These are phyloP conservation scores for Plasmodium gaboni DNA, from an alignment of 169 alveolate species.

Conservation along the genomic window DNA sequence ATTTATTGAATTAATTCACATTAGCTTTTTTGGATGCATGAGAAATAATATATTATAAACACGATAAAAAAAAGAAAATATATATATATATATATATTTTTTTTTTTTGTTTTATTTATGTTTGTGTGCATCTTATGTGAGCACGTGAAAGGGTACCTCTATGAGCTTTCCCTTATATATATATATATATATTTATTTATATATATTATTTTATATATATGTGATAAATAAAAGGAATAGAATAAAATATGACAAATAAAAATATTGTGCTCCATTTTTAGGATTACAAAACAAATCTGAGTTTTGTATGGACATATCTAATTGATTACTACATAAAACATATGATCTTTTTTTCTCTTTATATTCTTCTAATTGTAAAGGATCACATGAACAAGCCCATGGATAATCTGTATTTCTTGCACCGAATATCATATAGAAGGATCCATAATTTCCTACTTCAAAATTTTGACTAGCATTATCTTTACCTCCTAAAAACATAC, in stretches of 20 bases:
- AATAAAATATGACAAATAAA: conserved; percentile 56
- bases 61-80: no score
- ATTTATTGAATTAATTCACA: no score
- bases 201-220: conserved; percentile 15
- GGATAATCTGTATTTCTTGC: conserved; percentile 84
- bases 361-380: conserved; percentile 77
- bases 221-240: conserved; percentile 23
- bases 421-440: conserved; percentile 66
- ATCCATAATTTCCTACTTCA: conserved; percentile 67
- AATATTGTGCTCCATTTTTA: conserved; percentile 50
- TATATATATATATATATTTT: no score
- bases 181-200: not conserved
- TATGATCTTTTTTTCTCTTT: conserved; percentile 78
- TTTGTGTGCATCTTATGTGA: not conserved
- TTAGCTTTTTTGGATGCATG: no score
- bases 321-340: conserved; percentile 85
- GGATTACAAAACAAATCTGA: conserved; percentile 84
- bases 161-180: not conserved
- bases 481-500: conserved; percentile 18
- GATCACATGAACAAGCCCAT: conserved; percentile 88
- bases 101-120: not conserved
- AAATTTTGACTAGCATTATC: conserved; percentile 26
- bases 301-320: conserved; percentile 83
- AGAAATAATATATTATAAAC: no score
- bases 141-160: not conserved